Percentiles rank a stretch among this genome's conserved stretches.
Evolutionary conservation across 2,329 filamentous ascomycete genomes (phyloP).

Genomic region (Aspergillus hiratsukae): DNA sequence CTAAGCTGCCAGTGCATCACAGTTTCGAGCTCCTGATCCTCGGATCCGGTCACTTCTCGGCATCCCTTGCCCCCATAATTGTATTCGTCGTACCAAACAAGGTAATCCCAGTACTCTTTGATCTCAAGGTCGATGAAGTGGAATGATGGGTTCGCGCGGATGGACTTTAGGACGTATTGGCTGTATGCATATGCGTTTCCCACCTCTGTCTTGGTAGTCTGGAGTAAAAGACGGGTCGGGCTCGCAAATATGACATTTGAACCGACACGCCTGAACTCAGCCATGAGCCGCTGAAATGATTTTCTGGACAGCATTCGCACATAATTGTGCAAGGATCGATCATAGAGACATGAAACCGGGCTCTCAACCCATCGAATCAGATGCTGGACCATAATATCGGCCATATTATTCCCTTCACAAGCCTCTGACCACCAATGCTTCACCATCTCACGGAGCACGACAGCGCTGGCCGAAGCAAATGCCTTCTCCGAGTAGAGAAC

Average conservation of each 20-base stretch:
- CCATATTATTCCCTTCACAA: constrained; percentile 84
- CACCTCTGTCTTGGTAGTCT: constrained; percentile 95
- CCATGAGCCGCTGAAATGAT: constrained; percentile 94
- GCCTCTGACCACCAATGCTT: constrained; percentile 98
- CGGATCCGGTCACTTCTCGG: constrained; percentile 68
- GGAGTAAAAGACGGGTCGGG: constrained; percentile 80
- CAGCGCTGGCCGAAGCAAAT: constrained; percentile 86
- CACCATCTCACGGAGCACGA: constrained; percentile 94
- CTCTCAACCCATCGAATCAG: constrained; percentile 96
- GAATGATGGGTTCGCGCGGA: constrained; percentile 91
- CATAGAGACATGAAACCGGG: constrained; percentile 89
- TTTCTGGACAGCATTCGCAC: constrained; percentile 99
- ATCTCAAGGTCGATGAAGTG: constrained; percentile 96
- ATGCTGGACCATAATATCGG: constrained; percentile 95
- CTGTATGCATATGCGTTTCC: constrained; percentile 95
- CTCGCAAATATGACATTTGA: constrained; percentile 95
- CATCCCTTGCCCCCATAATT: constrained; percentile 97
- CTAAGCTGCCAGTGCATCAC: constrained; percentile 99
- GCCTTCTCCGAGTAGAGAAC: constrained; percentile 80
- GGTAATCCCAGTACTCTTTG: constrained; percentile 98
- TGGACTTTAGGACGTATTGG: constrained; percentile 96
- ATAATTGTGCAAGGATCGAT: constrained; percentile 90
- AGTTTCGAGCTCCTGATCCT: constrained; percentile 77
- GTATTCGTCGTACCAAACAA: constrained; percentile 98
- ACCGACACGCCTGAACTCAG: constrained; percentile 89